Evolutionary conservation across 1,139 yeast species (phyloP).

Genomic region (Arxiozyma telluris): DNA sequence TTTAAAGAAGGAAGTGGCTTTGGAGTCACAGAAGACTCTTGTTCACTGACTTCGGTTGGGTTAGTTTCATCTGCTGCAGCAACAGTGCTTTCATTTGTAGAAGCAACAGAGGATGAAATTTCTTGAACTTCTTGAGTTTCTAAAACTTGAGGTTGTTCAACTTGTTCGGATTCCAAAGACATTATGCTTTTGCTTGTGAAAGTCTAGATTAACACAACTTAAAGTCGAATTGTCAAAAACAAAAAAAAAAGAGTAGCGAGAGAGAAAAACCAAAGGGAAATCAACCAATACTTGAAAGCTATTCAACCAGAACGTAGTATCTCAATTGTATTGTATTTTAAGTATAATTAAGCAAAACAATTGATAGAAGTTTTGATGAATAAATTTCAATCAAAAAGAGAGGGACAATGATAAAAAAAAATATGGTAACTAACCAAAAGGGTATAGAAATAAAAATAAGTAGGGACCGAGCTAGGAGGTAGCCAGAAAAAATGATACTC

Average conservation of each 20-base stretch:
- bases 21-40: conserved; percentile 2
- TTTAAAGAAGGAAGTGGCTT: conserved; percentile 36
- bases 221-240: too few relatives aligned
- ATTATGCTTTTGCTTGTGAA: neutral
- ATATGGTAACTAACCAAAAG: neutral
- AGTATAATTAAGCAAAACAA: too few relatives aligned
- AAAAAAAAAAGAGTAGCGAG: neutral
- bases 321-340: conserved; percentile 5
- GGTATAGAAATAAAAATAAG: neutral
- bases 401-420: neutral
- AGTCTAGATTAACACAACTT: neutral
- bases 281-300: neutral
- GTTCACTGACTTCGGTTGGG: conserved; percentile 1
- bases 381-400: neutral
- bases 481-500: neutral
- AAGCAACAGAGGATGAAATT: neutral
- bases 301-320: neutral
- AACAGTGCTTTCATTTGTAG: neutral
- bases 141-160: neutral
- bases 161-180: conserved; percentile 2
- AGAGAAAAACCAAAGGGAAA: conserved; percentile 3
- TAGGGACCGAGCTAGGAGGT: neutral
- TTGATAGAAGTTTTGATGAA: neutral
- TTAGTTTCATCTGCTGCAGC: neutral
- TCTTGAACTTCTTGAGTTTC: neutral